These are phyloP conservation scores for Durotheca rogersii DNA, from an alignment of 495 filamentous ascomycete species.

Conservation along the genomic window DNA sequence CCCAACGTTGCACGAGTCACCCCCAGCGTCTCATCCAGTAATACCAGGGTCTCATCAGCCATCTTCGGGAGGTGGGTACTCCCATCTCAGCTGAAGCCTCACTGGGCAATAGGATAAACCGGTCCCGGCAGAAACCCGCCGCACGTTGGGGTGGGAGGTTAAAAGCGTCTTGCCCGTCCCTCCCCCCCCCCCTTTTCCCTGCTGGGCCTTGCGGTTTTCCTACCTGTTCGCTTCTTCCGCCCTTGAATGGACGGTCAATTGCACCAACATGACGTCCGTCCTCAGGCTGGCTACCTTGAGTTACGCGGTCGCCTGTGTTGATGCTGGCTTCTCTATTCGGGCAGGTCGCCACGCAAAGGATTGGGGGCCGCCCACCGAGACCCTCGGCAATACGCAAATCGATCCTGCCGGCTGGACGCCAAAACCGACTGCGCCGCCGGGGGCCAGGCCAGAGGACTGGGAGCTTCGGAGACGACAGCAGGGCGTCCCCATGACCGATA, in stretches of 20 bases:
- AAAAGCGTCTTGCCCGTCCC: conserved; percentile 30
- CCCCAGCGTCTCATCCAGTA: conserved; percentile 28
- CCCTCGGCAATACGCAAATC: conserved; percentile 14
- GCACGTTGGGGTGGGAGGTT: conserved; percentile 26
- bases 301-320: conserved; percentile 31
- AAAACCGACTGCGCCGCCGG: conserved; percentile 37
- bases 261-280: conserved; percentile 34
- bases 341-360: conserved; percentile 20
- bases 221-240: conserved; percentile 2
- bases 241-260: conserved; percentile 29
- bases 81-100: conserved; percentile 34
- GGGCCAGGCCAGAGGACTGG: conserved; percentile 19
- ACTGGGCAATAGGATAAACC: conserved; percentile 30
- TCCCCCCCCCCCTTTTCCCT: conserved; percentile 4
- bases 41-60: conserved; percentile 33
- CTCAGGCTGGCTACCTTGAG: conserved; percentile 36
- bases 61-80: conserved; percentile 28
- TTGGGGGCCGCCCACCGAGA: conserved; percentile 33
- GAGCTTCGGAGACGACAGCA: conserved; percentile 32
- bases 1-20: conserved; percentile 22
- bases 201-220: conserved; percentile 16
- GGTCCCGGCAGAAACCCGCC: conserved; percentile 30
- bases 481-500: conserved; percentile 1
- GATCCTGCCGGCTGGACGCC: conserved; percentile 34
- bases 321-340: conserved; percentile 26